Percentiles rank a stretch among this genome's conserved stretches.
phyloP scores from a whole-genome alignment of 805 yeast species.

The Lipomyces anomalus region DNA sequence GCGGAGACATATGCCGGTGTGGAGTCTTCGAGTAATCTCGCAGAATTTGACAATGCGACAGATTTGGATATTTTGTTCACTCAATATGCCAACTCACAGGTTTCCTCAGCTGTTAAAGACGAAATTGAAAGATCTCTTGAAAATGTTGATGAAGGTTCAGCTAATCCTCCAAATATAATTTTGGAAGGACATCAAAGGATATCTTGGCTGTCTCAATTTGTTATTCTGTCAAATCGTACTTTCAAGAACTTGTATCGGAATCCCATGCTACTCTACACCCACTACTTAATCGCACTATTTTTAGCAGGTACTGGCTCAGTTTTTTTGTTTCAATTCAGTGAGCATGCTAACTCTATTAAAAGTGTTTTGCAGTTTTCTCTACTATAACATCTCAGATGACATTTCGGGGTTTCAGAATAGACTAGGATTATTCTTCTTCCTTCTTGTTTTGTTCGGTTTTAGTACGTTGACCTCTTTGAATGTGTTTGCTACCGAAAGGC shows the following conservation, averaged over 20 bases:
- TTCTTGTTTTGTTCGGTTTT: conserved; percentile 88
- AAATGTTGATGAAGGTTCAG: conserved; percentile 8
- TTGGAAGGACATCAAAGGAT: conserved; percentile 43
- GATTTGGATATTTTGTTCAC: conserved; percentile 30
- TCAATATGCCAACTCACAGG: conserved; percentile 28
- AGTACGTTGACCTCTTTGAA: conserved; percentile 88
- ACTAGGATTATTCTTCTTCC: conserved; percentile 85
- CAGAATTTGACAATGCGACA: too few relatives aligned
- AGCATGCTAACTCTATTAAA: not conserved
- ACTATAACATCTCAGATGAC: conserved; percentile 77
- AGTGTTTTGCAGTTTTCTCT: conserved; percentile 75
- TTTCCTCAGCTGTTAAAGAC: conserved; percentile 24
- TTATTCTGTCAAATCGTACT: conserved; percentile 76
- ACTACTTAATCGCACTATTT: conserved; percentile 67
- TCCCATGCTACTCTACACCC: conserved; percentile 81
- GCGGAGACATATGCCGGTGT: too few relatives aligned
- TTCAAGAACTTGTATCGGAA: conserved; percentile 90
- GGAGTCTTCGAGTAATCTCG: too few relatives aligned
- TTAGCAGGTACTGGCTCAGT: conserved; percentile 46
- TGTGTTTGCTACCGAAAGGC: conserved; percentile 80
- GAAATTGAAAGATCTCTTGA: conserved; percentile 27
- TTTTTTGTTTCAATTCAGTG: not conserved
- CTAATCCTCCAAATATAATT: conserved; percentile 11
- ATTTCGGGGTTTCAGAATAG: conserved; percentile 96
- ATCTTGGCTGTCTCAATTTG: conserved; percentile 54